Percentiles rank a stretch among this genome's conserved stretches.
Conservation (phyloP, 352 stramenopile genomes). For the Globisporangium nagaii region DNA sequence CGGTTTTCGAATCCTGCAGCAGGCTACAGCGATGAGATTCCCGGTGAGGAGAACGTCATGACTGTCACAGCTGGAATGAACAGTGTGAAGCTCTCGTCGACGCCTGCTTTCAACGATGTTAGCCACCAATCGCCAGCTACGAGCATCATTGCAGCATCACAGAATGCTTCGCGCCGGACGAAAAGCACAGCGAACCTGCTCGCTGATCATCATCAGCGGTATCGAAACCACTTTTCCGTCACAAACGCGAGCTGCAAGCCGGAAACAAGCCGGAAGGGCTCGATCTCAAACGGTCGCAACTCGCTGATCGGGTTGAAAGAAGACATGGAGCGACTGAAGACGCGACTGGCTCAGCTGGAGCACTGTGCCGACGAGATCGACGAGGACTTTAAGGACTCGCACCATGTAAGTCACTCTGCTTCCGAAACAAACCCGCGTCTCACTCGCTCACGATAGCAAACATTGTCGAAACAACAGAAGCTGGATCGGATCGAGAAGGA, state of each 20-base stretch:
- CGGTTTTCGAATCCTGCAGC: constrained; percentile 9
- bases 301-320: constrained; percentile 30
- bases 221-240: background rate
- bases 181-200: background rate
- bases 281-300: constrained; percentile 4
- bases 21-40: background rate
- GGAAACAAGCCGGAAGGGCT: background rate
- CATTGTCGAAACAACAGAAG: constrained; percentile 5
- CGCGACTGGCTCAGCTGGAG: constrained; percentile 42
- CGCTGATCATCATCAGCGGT: background rate
- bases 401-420: constrained; percentile 17
- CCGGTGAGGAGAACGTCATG: background rate
- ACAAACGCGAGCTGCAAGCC: background rate
- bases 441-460: background rate
- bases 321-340: constrained; percentile 47
- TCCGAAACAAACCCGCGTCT: too few species aligned
- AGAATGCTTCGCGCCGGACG: background rate
- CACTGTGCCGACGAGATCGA: constrained; percentile 46
- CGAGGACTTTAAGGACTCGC: constrained; percentile 47
- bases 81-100: too few species aligned
- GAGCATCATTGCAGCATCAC: background rate
- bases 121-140: background rate
- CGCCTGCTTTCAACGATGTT: background rate
- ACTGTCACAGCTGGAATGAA: background rate
- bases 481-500: constrained; percentile 13